Conservation (phyloP, 345 rosid genomes). For the Gossypium bickii region DNA sequence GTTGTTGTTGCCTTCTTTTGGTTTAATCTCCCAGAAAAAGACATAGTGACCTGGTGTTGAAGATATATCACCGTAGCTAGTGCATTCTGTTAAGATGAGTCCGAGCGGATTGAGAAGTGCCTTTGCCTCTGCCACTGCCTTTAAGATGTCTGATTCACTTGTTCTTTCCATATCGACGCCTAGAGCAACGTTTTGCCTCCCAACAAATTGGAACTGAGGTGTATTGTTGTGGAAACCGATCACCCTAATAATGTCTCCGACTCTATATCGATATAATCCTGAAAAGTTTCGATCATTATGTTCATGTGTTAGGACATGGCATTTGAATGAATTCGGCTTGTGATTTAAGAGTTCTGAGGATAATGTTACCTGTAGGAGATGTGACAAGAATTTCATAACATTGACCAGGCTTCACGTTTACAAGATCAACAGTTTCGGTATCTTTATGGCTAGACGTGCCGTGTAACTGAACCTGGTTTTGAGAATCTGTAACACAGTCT, state of each 20-base stretch:
- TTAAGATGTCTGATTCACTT: conserved; percentile 53
- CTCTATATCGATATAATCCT: conserved; percentile 58
- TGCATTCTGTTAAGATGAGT: conserved; percentile 49
- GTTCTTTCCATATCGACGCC: conserved; percentile 55
- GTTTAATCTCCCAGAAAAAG: conserved; percentile 53
- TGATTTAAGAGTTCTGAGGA: background rate
- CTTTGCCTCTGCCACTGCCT: conserved; percentile 41
- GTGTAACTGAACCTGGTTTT: background rate
- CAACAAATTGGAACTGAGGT: conserved; percentile 28
- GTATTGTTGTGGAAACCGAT: conserved; percentile 43
- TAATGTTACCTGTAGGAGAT: conserved; percentile 11
- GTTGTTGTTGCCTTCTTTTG: background rate
- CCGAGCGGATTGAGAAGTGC: conserved; percentile 35
- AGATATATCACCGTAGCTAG: conserved; percentile 44
- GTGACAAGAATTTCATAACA: conserved; percentile 11
- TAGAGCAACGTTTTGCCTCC: conserved; percentile 39
- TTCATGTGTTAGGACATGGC: background rate
- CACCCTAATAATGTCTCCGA: conserved; percentile 62
- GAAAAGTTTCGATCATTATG: background rate
- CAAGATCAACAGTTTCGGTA: background rate
- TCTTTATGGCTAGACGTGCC: background rate
- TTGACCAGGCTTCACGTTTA: background rate
- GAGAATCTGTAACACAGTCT: background rate
- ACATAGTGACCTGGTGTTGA: conserved; percentile 62
- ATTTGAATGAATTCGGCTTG: background rate